Evolutionary conservation across 1,284 basidiomycete genomes (phyloP).

Genomic region (Singerocomus inundabilis): DNA sequence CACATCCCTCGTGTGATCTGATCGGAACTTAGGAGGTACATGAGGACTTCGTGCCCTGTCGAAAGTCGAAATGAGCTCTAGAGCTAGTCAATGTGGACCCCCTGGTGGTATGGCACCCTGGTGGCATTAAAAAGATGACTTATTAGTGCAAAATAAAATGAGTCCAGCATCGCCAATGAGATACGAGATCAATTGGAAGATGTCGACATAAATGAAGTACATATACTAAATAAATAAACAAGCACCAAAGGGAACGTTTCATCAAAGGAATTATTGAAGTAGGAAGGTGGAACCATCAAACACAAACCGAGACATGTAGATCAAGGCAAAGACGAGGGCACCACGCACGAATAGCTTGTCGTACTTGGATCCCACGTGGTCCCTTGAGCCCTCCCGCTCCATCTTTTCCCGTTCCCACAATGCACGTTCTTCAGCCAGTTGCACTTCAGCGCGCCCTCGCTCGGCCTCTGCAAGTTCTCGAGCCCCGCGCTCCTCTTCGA

Average conservation of each 20-base stretch:
- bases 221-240: conserved; percentile 2
- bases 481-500: conserved; percentile 13
- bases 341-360: conserved; percentile 12
- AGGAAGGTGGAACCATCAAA: conserved; percentile 6
- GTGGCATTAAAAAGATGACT: background rate
- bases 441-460: conserved; percentile 13
- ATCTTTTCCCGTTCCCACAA: conserved; percentile 13
- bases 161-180: background rate
- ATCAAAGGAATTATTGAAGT: background rate
- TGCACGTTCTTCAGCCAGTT: conserved; percentile 15
- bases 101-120: background rate
- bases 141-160: background rate
- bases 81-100: background rate
- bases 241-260: background rate
- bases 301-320: conserved; percentile 17
- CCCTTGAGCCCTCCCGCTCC: conserved; percentile 6
- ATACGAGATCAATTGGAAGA: background rate
- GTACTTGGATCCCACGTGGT: background rate
- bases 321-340: conserved; percentile 16
- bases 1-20: background rate
- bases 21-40: background rate
- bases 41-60: background rate
- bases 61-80: background rate
- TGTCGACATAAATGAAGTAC: conserved; percentile 1
- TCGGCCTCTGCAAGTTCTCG: conserved; percentile 14